Evolutionary conservation across 2,329 filamentous ascomycete genomes (phyloP).

Genomic region (Fusarium citri): DNA sequence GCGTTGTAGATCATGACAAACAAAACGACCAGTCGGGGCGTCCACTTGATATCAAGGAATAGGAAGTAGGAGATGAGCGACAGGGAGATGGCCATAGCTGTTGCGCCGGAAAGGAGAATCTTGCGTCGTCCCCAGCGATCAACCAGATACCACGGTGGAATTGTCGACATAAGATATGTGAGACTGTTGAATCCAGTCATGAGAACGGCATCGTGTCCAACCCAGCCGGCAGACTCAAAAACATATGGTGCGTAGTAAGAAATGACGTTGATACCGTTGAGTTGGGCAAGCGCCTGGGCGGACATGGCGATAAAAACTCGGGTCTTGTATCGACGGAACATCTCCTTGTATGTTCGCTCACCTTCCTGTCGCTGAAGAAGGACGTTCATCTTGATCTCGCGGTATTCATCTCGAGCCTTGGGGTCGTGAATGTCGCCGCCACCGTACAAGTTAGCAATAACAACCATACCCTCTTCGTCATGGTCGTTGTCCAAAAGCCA

Average conservation of each 20-base stretch:
- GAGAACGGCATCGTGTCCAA: conserved; percentile 87
- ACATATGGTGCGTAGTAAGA: conserved; percentile 98
- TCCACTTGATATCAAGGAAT: conserved; percentile 82
- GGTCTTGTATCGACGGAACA: conserved; percentile 93
- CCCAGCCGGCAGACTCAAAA: conserved; percentile 97
- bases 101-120: conserved; percentile 88
- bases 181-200: conserved; percentile 97
- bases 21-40: conserved; percentile 86
- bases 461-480: conserved; percentile 97
- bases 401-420: conserved; percentile 94
- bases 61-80: conserved; percentile 96
- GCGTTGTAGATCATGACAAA: conserved; percentile 99
- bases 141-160: conserved; percentile 97
- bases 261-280: conserved; percentile 99
- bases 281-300: conserved; percentile 91
- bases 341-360: conserved; percentile 89
- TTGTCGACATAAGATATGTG: conserved; percentile 90
- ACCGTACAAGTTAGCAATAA: conserved; percentile 97
- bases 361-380: conserved; percentile 93
- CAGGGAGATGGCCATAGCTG: conserved; percentile 89
- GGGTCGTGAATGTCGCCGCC: conserved; percentile 94
- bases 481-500: conserved; percentile 98
- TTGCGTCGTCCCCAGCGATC: conserved; percentile 90
- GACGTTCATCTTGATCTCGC: conserved; percentile 99
- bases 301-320: conserved; percentile 99